These are phyloP conservation scores for Capniomyces stellatus DNA, from an alignment of 371 early-diverging fungal genomes.

Conservation along the genomic window DNA sequence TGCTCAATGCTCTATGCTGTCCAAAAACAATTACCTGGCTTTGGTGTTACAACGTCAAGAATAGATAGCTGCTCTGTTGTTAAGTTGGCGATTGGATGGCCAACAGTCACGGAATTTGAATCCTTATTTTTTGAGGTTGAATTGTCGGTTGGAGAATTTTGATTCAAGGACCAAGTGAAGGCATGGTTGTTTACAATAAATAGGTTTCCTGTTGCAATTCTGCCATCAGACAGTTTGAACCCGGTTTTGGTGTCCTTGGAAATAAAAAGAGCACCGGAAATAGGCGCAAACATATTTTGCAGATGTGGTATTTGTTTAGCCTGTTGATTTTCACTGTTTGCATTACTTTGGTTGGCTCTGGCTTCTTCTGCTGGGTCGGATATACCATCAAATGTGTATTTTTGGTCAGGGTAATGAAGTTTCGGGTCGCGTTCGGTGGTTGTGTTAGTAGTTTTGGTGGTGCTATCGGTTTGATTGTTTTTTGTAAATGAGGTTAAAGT, in stretches of 20 bases:
- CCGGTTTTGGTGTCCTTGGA: constrained; percentile 11
- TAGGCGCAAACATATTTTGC: constrained; percentile 4
- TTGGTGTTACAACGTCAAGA: constrained; percentile 16
- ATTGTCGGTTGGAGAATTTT: constrained; percentile 16
- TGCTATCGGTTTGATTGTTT: too few species aligned
- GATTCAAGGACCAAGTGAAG: constrained; percentile 3
- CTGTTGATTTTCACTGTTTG: background rate
- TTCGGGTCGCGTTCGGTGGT: too few species aligned
- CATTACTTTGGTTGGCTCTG: background rate
- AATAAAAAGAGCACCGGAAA: constrained; percentile 2
- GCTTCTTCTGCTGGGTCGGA: background rate
- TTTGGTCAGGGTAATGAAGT: too few species aligned
- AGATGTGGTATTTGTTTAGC: too few species aligned
- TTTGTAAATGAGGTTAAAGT: too few species aligned
- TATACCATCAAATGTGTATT: background rate
- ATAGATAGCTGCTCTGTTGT: constrained; percentile 4
- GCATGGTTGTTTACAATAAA: constrained; percentile 22
- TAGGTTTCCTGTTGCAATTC: constrained; percentile 12
- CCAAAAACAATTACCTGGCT: constrained; percentile 12
- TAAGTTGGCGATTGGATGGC: constrained; percentile 1
- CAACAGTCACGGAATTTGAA: background rate
- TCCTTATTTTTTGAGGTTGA: background rate
- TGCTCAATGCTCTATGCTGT: too few species aligned
- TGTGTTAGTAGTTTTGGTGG: too few species aligned
- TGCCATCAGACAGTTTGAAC: constrained; percentile 14